Base-by-base conservation (phyloP, 2,329 filamentous ascomycete genomes). In the Ophiostoma quercus region DNA sequence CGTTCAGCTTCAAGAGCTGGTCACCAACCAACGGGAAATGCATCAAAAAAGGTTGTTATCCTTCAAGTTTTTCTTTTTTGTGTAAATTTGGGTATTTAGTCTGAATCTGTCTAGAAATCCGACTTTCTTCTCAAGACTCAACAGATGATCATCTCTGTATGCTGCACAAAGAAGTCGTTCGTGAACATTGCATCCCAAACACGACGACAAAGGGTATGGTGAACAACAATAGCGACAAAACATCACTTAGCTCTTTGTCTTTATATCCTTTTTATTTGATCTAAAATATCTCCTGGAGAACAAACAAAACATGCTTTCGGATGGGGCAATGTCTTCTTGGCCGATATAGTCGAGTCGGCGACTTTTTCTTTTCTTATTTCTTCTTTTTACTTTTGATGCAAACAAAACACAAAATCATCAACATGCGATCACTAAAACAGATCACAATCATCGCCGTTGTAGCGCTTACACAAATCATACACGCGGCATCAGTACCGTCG, bases 151-250 rank as follows among this genome's bases (percentile, higher is more conserved):
- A 47, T 47, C 43, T 47, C n/a, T 47, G 43, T 47, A 47, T 47
- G 43, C 14, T 14, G 5, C 22, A 34, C 57, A 62, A 62, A 60
- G 54, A 32, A 29, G 57, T 14, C 32, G 25, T 62, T 62, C 25
- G 25, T 62, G 57, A 62, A 62, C 57, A 62, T n/a, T 25, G 51
- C n/a, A 57, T 57, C 51, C 9, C 51, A 62, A 6, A 62, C 25
- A 32, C 57, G 11, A 19, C 25, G 12, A 62, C 57, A 62, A 62
- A 62, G 57, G 19, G 8, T 1, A 62, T 0, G 25, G 7, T 32
- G 25, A 32, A 60, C 25, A 60, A 62, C 57, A 62, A 62, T 57
- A 57, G 4, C 51, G 11, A 14, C n/a, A 9, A 57, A 25, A 57
- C 22, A 57, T 14, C 12, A 29, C 11, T 11, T n/a, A 12, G 3